Conservation (phyloP, 2,329 filamentous ascomycete genomes). For the Claviceps sp. region DNA sequence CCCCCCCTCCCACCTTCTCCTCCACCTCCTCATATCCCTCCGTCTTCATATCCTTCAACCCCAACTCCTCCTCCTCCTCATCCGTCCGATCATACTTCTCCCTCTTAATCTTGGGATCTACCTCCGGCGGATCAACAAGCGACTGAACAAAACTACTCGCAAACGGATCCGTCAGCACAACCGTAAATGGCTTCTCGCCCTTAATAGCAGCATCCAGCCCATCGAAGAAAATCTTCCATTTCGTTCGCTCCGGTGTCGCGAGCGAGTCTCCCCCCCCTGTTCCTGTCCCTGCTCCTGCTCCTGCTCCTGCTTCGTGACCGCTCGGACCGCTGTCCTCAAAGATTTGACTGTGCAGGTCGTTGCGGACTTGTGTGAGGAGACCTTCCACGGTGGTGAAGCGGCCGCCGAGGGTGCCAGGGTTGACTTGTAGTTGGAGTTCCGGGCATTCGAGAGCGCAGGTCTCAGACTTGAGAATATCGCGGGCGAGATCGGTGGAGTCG, state of each 20-base stretch:
- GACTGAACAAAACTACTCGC: constrained; percentile 92
- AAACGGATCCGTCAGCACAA: constrained; percentile 76
- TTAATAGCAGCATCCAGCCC: constrained; percentile 64
- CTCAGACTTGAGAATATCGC: constrained; percentile 94
- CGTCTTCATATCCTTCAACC: constrained; percentile 81
- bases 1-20: constrained; percentile 44
- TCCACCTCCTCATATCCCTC: constrained; percentile 58
- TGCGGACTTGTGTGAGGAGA: constrained; percentile 78
- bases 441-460: constrained; percentile 78
- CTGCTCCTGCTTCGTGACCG: constrained; percentile 11
- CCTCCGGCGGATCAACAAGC: constrained; percentile 54
- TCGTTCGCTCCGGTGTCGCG: constrained; percentile 44
- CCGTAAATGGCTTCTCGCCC: constrained; percentile 66
- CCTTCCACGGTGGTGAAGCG: constrained; percentile 96
- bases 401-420: constrained; percentile 86
- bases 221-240: constrained; percentile 73
- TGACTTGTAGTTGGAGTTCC: constrained; percentile 75
- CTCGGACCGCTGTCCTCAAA: constrained; percentile 55
- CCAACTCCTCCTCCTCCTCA: constrained; percentile 88
- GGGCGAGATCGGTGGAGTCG: constrained; percentile 58
- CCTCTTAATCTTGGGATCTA: constrained; percentile 66
- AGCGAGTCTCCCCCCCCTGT: constrained; percentile 74
- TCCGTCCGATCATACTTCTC: constrained; percentile 79
- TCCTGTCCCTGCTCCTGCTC: background rate
- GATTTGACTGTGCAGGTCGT: constrained; percentile 78